phyloP scores from a whole-genome alignment of 75 land plant genomes.

The Pseudotsuga menziesii region DNA sequence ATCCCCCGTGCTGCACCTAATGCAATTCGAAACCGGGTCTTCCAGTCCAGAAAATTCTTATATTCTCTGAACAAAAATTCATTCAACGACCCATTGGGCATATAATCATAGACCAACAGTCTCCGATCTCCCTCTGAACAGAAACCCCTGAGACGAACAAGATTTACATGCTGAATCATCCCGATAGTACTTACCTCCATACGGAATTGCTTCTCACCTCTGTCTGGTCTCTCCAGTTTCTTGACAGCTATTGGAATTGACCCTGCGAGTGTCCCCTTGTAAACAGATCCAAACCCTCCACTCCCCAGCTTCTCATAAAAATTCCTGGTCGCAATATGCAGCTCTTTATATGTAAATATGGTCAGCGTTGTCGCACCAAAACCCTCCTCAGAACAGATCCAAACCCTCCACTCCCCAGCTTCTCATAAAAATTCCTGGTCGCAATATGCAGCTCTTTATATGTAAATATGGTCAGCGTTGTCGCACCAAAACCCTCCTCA shows the following conservation, averaged over 20 bases:
- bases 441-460: constrained; percentile 24
- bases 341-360: constrained; percentile 17
- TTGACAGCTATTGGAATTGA: constrained; percentile 25
- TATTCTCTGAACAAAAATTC: constrained; percentile 31
- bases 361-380: background rate
- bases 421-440: constrained; percentile 23
- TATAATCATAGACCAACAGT: constrained; percentile 33
- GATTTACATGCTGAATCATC: constrained; percentile 33
- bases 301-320: constrained; percentile 22
- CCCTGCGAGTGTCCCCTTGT: constrained; percentile 22
- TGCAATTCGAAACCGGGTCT: constrained; percentile 11
- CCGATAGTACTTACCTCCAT: constrained; percentile 36
- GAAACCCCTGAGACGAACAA: constrained; percentile 33
- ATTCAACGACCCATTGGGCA: constrained; percentile 78
- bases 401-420: constrained; percentile 22
- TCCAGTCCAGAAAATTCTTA: constrained; percentile 8
- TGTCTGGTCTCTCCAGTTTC: constrained; percentile 19
- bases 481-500: background rate
- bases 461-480: constrained; percentile 9
- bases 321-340: constrained; percentile 24
- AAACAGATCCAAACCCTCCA: constrained; percentile 26
- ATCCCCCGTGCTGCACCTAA: constrained; percentile 10
- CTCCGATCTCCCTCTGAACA: constrained; percentile 24
- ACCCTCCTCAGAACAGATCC: constrained; percentile 18
- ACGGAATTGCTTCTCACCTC: constrained; percentile 42